Evolutionary conservation across 495 filamentous ascomycete species (phyloP), one percentile per base, ranked within the genome.

Genomic region (Podospora fimiseda): DNA sequence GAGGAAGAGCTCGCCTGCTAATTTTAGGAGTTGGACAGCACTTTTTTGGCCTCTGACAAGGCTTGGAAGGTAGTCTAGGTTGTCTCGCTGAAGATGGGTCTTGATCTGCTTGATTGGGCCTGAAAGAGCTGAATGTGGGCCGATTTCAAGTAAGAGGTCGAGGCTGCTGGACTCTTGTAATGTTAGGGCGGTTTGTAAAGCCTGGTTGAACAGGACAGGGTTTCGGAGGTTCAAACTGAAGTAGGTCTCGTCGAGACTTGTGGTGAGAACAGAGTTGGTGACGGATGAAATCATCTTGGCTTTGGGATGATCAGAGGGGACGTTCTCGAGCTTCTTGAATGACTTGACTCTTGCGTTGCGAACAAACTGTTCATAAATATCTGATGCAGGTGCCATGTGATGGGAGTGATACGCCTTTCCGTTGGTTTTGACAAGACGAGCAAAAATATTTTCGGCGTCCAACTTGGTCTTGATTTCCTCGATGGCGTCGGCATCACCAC

Each of bases 341-440:
- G n/a, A n/a, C n/a, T n/a, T n/a, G n/a, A n/a, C n/a, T n/a, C n/a
- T n/a, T 19, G 42, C 23, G 5, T 21, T 8, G n/a, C n/a, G n/a
- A n/a, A n/a, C n/a, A n/a, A n/a, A n/a, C n/a, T n/a, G n/a, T 2
- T 27, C 30, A 50, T 74, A 76, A 21, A 58, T 48, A 15, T 63
- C 50, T 0, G 61, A 59, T 14, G 73, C 55, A 11, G 27, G 19
- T 16, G 53, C n/a, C 69, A 74, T 72, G 38, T 71, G 67, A 24
- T 59, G 40, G 3, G 68, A 70, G 45, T 75, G 72, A 44, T 72
- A 75, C 1, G 70, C 72, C n/a, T n/a, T n/a, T 8, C 50, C 59
- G 6, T 59, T 53, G 2, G 69, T 65, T 16, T 58, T 51, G 8
- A 75, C 55, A 39, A 57, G 55, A 9, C 70, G 49, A 2, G 42